A percentile compares a stretch with the other conserved stretches of the same genome.
Conservation (phyloP, 768 basidiomycete species). For the Hypholoma fasciculare region DNA sequence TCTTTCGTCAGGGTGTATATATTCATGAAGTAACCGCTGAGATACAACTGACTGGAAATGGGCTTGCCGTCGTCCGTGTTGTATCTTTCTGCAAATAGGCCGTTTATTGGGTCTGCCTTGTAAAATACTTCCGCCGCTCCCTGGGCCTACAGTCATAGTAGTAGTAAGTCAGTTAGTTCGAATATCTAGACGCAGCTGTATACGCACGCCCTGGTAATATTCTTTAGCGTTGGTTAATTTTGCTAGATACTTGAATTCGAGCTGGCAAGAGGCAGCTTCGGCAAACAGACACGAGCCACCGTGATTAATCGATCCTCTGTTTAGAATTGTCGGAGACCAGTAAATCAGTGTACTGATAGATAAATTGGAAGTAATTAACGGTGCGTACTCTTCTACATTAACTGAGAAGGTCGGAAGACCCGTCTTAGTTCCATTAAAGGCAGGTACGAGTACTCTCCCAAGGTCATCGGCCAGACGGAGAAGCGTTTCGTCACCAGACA, state of each 20-base stretch:
- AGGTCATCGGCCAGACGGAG: constrained; percentile 69
- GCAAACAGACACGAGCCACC: constrained; percentile 29
- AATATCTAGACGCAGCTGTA: not conserved
- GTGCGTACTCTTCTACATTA: constrained; percentile 47
- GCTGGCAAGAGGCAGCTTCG: constrained; percentile 53
- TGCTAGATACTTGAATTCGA: constrained; percentile 79
- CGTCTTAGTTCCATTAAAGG: constrained; percentile 55
- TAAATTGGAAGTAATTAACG: too few relatives aligned
- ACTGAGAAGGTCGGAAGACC: constrained; percentile 68
- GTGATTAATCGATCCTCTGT: constrained; percentile 27
- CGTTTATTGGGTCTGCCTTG: constrained; percentile 26
- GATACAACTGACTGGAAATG: constrained; percentile 21
- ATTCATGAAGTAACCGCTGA: too few relatives aligned
- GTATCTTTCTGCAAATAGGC: constrained; percentile 37
- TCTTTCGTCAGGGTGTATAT: too few relatives aligned
- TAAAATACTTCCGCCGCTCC: constrained; percentile 40
- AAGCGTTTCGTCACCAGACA: constrained; percentile 61
- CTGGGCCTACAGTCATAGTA: constrained; percentile 25
- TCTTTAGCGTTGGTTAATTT: constrained; percentile 60
- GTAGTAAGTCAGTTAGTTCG: not conserved
- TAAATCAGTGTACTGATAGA: not conserved
- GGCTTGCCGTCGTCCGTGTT: constrained; percentile 22
- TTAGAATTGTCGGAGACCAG: not conserved
- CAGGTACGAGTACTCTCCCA: constrained; percentile 59
- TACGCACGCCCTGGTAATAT: constrained; percentile 40